These are phyloP conservation scores for Exserohilum turcica DNA, from an alignment of 2,329 filamentous ascomycete genomes.

Conservation along the genomic window DNA sequence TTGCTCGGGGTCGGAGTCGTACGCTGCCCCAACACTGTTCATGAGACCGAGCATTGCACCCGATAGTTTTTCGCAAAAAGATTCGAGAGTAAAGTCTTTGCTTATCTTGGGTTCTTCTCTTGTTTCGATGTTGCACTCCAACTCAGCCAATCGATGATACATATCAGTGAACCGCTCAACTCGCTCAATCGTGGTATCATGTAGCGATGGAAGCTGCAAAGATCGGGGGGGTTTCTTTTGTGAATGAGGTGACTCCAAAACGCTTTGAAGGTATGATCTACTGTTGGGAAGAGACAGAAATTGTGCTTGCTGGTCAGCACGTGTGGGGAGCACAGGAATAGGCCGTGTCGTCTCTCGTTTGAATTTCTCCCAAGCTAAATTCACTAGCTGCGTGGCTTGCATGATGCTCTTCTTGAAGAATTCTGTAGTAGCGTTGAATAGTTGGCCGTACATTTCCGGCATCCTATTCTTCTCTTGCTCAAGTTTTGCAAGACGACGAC, in stretches of 20 bases:
- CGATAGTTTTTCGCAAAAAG: constrained; percentile 45
- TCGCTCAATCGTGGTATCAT: constrained; percentile 15
- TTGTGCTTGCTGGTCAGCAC: constrained; percentile 34
- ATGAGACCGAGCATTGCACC: constrained; percentile 47
- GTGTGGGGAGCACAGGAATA: constrained; percentile 51
- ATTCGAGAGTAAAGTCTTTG: constrained; percentile 15
- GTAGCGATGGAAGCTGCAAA: constrained; percentile 9
- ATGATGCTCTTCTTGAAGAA: constrained; percentile 32
- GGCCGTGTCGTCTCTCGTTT: constrained; percentile 37
- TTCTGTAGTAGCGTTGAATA: constrained; percentile 5
- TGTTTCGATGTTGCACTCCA: constrained; percentile 22
- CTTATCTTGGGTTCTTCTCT: constrained; percentile 13
- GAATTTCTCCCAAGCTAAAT: constrained; percentile 24
- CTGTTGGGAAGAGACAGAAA: constrained; percentile 28
- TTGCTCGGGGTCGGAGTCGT: constrained; percentile 54
- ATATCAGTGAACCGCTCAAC: constrained; percentile 22
- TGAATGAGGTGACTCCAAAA: constrained; percentile 14
- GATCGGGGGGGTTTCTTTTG: constrained; percentile 8
- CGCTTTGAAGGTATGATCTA: constrained; percentile 16
- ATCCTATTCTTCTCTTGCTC: constrained; percentile 46
- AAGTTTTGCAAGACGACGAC: constrained; percentile 62
- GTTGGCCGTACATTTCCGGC: constrained; percentile 4
- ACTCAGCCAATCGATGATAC: constrained; percentile 28
- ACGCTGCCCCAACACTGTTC: constrained; percentile 42
- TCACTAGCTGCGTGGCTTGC: constrained; percentile 37